These are phyloP conservation scores for Aristolochia fimbriata DNA, from an alignment of 164 flowering plant genomes.

Conservation along the genomic window DNA sequence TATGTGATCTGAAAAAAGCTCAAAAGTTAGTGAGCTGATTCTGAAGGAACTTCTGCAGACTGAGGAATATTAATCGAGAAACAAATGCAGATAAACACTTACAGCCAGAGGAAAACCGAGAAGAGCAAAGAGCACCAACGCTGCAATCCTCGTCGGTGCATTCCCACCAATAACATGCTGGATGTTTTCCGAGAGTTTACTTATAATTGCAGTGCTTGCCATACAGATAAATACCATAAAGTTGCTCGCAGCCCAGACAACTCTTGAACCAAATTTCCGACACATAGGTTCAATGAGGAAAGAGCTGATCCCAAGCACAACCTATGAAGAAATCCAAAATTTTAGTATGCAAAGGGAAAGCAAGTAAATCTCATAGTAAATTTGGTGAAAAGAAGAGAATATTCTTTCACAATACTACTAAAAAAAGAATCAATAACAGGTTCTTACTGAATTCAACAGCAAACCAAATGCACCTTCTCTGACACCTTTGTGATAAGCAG, in stretches of 20 bases:
- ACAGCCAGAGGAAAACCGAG: conserved; percentile 96
- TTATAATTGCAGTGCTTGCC: conserved; percentile 80
- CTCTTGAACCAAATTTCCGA: conserved; percentile 57
- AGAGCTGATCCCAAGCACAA: conserved; percentile 89
- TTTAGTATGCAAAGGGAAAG: neutral
- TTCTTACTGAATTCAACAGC: conserved; percentile 99
- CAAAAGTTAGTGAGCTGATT: neutral
- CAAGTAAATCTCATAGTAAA: no score
- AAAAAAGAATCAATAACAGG: conserved; percentile 21
- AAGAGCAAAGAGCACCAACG: conserved; percentile 73
- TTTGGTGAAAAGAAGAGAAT: no score
- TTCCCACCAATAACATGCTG: conserved; percentile 53
- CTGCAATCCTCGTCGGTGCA: conserved; percentile 37
- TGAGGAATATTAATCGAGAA: neutral
- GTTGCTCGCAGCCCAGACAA: conserved; percentile 93
- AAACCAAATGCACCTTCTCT: conserved; percentile 99
- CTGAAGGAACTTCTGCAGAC: no score
- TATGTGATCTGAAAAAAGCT: conserved; percentile 62
- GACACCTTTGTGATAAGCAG: conserved; percentile 78
- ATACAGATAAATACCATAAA: conserved; percentile 85
- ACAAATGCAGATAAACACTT: conserved; percentile 19
- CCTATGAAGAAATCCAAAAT: conserved; percentile 27
- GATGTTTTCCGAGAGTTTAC: conserved; percentile 47
- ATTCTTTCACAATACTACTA: no score
- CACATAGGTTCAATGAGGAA: conserved; percentile 94